Conservation (phyloP, 2,329 filamentous ascomycete species). For the Colletotrichum plurivorum region DNA sequence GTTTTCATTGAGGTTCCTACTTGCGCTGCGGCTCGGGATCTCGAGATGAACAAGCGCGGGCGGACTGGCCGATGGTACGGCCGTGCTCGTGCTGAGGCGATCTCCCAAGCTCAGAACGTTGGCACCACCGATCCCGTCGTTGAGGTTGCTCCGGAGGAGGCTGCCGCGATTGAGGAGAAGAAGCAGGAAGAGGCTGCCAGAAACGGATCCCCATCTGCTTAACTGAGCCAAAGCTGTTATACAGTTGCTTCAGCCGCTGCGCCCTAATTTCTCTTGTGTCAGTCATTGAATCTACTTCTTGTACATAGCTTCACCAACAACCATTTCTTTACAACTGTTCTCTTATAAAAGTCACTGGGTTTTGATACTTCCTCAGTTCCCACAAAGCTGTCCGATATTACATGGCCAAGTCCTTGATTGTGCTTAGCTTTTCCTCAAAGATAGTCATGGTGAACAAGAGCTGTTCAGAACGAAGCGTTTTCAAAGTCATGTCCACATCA, state of each 20-base stretch:
- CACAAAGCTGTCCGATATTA: too few relatives aligned
- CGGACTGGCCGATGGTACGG: conserved; percentile 35
- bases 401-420: too few relatives aligned
- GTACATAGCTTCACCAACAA: not conserved
- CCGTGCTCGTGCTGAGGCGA: conserved; percentile 36
- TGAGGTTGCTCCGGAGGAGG: conserved; percentile 14
- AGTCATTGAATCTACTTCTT: not conserved
- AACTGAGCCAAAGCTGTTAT: not conserved
- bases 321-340: too few relatives aligned
- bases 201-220: not conserved
- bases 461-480: too few relatives aligned
- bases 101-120: conserved; percentile 37
- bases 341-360: too few relatives aligned
- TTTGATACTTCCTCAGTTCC: too few relatives aligned
- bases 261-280: not conserved
- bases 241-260: too few relatives aligned
- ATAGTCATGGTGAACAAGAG: too few relatives aligned
- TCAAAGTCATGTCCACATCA: too few relatives aligned
- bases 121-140: conserved; percentile 36
- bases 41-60: conserved; percentile 24
- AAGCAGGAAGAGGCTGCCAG: conserved; percentile 1
- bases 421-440: too few relatives aligned
- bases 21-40: conserved; percentile 25
- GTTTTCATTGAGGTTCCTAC: conserved; percentile 46
- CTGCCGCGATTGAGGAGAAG: conserved; percentile 20